Conservation (phyloP, 2,329 filamentous ascomycete species). For the Coniochaeta hoffmannii region DNA sequence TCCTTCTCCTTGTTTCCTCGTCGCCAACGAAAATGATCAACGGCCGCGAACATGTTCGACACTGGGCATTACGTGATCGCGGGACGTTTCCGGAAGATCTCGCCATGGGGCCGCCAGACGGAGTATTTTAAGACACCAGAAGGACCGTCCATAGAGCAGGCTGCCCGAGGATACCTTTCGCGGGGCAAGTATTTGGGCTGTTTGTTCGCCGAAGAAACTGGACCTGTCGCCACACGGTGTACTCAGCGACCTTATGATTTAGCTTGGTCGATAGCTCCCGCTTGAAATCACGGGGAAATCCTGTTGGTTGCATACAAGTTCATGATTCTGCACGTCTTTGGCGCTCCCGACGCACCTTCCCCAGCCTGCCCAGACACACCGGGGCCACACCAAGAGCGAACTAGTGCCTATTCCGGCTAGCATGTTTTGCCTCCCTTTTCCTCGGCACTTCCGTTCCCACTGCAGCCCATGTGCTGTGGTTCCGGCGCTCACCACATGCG, state of each 20-base stretch:
- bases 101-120: background rate
- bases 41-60: background rate
- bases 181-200: no score
- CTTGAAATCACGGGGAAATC: background rate
- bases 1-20: background rate
- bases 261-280: no score
- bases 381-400: background rate
- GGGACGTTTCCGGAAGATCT: background rate
- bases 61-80: background rate
- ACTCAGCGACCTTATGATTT: no score
- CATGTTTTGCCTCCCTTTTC: background rate
- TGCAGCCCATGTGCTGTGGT: no score
- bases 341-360: background rate
- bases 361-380: no score
- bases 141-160: background rate
- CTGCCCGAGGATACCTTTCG: no score
- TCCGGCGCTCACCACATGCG: background rate
- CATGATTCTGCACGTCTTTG: background rate
- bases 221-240: no score
- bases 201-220: no score
- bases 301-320: background rate
- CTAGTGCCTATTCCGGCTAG: background rate
- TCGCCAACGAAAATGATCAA: background rate
- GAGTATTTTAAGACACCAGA: background rate
- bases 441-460: no score